These are phyloP conservation scores for Cucurbita argyrosperma DNA, from an alignment of 306 rosid species.

Conservation along the genomic window DNA sequence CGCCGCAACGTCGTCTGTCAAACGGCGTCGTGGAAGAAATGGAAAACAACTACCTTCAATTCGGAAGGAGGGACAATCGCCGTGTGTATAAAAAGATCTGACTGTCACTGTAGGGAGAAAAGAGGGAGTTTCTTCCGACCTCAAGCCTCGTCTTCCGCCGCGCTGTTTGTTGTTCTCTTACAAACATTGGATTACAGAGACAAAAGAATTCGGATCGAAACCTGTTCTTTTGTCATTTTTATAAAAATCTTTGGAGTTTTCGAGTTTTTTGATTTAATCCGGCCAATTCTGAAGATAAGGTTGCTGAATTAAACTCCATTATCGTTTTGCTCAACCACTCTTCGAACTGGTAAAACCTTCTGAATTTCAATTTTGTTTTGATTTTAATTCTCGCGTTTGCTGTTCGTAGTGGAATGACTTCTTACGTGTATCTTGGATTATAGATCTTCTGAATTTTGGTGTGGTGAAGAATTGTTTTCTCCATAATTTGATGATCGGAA, in stretches of 20 bases:
- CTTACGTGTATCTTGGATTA: background rate
- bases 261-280: background rate
- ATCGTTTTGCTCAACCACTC: background rate
- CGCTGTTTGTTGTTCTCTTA: constrained; percentile 32
- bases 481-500: background rate
- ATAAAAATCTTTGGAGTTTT: background rate
- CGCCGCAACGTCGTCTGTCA: constrained; percentile 6
- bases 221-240: constrained; percentile 6
- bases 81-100: constrained; percentile 1
- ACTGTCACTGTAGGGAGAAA: background rate
- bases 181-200: constrained; percentile 11
- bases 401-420: background rate
- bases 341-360: background rate
- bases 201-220: background rate
- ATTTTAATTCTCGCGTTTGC: background rate
- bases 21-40: constrained; percentile 9
- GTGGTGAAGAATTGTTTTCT: background rate
- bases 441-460: background rate
- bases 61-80: constrained; percentile 1
- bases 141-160: constrained; percentile 28
- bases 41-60: constrained; percentile 12
- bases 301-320: background rate
- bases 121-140: constrained; percentile 23
- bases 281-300: background rate
- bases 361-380: background rate